phyloP scores from a whole-genome alignment of 2,329 filamentous ascomycete genomes.

The Colletotrichum acutatum region DNA sequence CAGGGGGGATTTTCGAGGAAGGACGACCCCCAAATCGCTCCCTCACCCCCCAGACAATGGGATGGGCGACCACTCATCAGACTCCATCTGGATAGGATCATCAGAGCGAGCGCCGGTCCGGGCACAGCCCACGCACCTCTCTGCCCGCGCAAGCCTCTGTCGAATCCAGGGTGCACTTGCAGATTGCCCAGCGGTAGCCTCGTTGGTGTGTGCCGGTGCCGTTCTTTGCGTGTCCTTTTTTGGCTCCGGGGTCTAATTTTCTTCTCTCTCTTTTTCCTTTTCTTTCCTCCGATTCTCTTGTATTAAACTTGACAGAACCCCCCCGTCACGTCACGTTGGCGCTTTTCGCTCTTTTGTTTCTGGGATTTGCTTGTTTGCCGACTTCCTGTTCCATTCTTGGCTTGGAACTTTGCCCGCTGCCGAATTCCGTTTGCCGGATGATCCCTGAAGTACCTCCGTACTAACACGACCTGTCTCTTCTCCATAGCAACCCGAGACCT shows the following conservation, averaged over 20 bases:
- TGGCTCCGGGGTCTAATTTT: not conserved
- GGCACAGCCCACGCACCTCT: slow-evolving; percentile 32
- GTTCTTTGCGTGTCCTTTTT: not conserved
- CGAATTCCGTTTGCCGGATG: slow-evolving; percentile 10
- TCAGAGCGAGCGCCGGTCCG: slow-evolving; percentile 33
- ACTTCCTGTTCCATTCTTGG: slow-evolving; percentile 15
- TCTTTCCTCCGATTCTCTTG: slow-evolving; percentile 1
- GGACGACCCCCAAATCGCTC: not conserved
- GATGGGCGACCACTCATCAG: slow-evolving; percentile 24
- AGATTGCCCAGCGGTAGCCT: slow-evolving; percentile 16
- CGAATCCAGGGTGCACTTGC: slow-evolving; percentile 11
- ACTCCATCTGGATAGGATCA: slow-evolving; percentile 31
- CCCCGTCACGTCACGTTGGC: slow-evolving; percentile 22
- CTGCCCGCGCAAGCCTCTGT: slow-evolving; percentile 23
- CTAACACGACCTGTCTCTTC: slow-evolving; percentile 22
- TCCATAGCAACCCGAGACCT: slow-evolving; percentile 29
- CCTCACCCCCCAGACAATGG: slow-evolving; percentile 2
- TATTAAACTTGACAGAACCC: slow-evolving; percentile 27
- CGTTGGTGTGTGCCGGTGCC: slow-evolving; percentile 9
- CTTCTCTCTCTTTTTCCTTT: not conserved
- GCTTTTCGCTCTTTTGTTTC: slow-evolving; percentile 12
- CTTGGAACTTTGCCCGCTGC: slow-evolving; percentile 9
- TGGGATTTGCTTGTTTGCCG: slow-evolving; percentile 9
- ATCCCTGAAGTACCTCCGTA: not conserved
- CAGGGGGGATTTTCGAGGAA: not conserved